Percentiles rank a stretch among this genome's conserved stretches.
These are phyloP conservation scores for Botrytis aclada DNA, from an alignment of 2,329 filamentous ascomycete genomes.

Conservation along the genomic window DNA sequence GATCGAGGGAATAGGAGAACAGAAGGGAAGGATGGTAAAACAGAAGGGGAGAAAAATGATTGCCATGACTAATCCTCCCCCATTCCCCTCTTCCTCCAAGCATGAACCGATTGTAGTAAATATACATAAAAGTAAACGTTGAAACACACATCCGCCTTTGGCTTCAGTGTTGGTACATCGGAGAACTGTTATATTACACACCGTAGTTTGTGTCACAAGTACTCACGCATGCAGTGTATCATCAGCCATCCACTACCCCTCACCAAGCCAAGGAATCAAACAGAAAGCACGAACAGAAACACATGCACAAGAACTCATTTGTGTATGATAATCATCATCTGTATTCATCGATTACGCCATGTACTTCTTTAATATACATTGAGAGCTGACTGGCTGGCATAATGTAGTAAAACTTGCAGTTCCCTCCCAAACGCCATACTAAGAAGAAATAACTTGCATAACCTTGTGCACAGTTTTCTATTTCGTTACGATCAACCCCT, in stretches of 20 bases:
- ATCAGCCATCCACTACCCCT: neutral
- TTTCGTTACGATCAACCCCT: conserved; percentile 14
- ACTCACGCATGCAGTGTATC: neutral
- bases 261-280: neutral
- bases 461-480: conserved; percentile 20
- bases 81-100: neutral
- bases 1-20: neutral
- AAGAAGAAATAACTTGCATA: conserved; percentile 11
- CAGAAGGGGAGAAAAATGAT: neutral
- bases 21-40: neutral
- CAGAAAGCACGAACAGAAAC: neutral
- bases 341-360: neutral
- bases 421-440: conserved; percentile 23
- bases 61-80: neutral
- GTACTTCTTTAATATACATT: conserved; percentile 15
- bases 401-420: neutral
- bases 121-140: neutral
- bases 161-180: neutral
- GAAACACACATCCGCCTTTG: neutral
- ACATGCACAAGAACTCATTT: neutral
- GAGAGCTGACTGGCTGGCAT: conserved; percentile 2
- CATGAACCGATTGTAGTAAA: neutral
- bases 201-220: neutral
- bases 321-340: neutral
- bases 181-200: neutral